phyloP scores from a whole-genome alignment of 1,139 yeast genomes.

The Suhomyces taliae region DNA sequence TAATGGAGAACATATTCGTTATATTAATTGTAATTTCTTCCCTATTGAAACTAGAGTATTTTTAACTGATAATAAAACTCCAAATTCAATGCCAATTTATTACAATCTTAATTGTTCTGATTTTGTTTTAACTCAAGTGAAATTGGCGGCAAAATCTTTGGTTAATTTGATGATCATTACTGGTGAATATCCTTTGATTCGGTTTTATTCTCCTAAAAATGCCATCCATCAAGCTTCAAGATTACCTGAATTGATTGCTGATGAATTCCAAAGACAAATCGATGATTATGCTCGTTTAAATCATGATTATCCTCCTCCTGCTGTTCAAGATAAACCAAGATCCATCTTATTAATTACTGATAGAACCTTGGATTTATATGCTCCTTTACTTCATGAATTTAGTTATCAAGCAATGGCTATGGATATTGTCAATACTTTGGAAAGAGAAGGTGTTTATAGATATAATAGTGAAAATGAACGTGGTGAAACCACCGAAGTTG shows the following conservation, averaged over 20 bases:
- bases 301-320: conserved; percentile 62
- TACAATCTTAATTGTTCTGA: conserved; percentile 68
- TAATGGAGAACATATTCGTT: conserved; percentile 28
- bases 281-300: conserved; percentile 74
- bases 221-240: conserved; percentile 55
- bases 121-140: conserved; percentile 58
- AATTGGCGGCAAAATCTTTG: conserved; percentile 59
- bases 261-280: conserved; percentile 64
- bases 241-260: conserved; percentile 73
- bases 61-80: conserved; percentile 35
- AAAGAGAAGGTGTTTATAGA: conserved; percentile 53
- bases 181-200: conserved; percentile 85
- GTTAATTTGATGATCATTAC: conserved; percentile 73
- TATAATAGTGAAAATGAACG: conserved; percentile 63
- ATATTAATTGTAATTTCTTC: conserved; percentile 29
- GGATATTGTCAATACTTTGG: conserved; percentile 59
- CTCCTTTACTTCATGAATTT: conserved; percentile 88
- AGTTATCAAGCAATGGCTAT: conserved; percentile 93
- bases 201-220: conserved; percentile 61
- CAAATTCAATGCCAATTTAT: conserved; percentile 70
- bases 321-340: conserved; percentile 58
- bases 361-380: conserved; percentile 77
- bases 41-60: conserved; percentile 44
- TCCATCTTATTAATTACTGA: conserved; percentile 77
- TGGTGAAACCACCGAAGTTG: conserved; percentile 50